phyloP scores from a whole-genome alignment of 257 asterid species.

The Solanum dulcamara region DNA sequence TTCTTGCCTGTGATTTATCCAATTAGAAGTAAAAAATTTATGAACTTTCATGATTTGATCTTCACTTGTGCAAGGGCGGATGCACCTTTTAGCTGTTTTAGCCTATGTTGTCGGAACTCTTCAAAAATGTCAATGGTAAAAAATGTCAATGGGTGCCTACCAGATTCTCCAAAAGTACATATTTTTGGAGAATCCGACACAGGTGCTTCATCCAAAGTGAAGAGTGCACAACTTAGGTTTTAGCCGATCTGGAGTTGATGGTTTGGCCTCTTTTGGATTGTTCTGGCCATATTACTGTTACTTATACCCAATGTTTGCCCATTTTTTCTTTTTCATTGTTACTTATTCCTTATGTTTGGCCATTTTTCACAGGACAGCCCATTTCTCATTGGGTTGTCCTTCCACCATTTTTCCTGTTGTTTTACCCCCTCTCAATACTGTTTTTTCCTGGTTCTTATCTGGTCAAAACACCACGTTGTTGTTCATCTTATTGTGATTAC shows the following conservation, averaged over 20 bases:
- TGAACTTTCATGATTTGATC: not conserved
- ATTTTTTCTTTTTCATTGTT: not conserved
- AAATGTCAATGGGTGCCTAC: too few species aligned
- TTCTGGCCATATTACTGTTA: conserved; percentile 15
- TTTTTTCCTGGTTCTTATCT: not conserved
- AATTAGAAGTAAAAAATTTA: not conserved
- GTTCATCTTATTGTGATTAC: not conserved
- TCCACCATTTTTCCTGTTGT: not conserved
- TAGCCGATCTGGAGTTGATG: conserved; percentile 8
- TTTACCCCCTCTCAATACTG: not conserved
- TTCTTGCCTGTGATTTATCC: not conserved
- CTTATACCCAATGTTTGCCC: conserved; percentile 14
- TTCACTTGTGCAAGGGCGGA: conserved; percentile 1
- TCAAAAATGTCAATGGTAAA: too few species aligned
- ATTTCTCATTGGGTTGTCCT: not conserved
- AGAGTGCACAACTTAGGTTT: too few species aligned
- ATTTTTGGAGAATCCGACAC: too few species aligned
- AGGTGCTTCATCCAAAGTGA: too few species aligned
- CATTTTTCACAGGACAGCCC: not conserved
- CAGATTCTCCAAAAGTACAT: too few species aligned
- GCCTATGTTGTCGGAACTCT: too few species aligned
- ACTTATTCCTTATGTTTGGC: conserved; percentile 7
- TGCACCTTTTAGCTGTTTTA: conserved; percentile 3
- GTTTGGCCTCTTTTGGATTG: conserved; percentile 17
- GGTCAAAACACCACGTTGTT: not conserved